Evolutionary conservation across 805 yeast genomes (phyloP).

Genomic region (Starmera quercuum): DNA sequence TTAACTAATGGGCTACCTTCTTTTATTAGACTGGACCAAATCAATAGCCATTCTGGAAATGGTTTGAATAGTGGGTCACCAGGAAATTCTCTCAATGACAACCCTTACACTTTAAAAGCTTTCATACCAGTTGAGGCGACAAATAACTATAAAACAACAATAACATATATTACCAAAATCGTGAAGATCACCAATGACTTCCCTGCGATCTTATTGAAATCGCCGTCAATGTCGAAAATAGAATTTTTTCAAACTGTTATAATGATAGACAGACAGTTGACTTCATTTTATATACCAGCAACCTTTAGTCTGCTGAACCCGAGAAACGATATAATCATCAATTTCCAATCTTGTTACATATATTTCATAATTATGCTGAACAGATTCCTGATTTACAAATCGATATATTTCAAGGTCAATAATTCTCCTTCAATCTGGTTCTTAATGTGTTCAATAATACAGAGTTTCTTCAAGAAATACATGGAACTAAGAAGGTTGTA

Average conservation of each 20-base stretch:
- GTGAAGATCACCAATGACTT: conserved; percentile 14
- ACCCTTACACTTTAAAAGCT: conserved; percentile 14
- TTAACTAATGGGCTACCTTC: conserved; percentile 10
- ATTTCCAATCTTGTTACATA: conserved; percentile 13
- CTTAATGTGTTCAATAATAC: conserved; percentile 14
- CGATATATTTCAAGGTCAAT: conserved; percentile 8
- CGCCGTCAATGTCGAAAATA: conserved; percentile 4
- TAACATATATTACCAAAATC: conserved; percentile 13
- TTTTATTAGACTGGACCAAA: conserved; percentile 9
- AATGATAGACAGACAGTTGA: conserved; percentile 13
- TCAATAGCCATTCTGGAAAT: conserved; percentile 2
- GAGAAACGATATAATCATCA: conserved; percentile 7
- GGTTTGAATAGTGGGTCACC: not conserved
- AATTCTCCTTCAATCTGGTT: conserved; percentile 12
- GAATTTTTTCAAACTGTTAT: conserved; percentile 13
- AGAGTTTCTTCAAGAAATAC: conserved; percentile 13
- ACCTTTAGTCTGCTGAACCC: conserved; percentile 8
- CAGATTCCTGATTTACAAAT: conserved; percentile 11
- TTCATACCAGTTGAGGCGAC: conserved; percentile 15
- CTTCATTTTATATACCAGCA: conserved; percentile 10
- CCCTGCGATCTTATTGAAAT: conserved; percentile 4
- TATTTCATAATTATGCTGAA: conserved; percentile 8
- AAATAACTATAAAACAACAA: conserved; percentile 8
- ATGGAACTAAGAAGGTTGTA: conserved; percentile 8
- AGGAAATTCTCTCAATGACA: conserved; percentile 1